phyloP scores from a whole-genome alignment of 208 protist species.

The Crithidia thermophila region DNA sequence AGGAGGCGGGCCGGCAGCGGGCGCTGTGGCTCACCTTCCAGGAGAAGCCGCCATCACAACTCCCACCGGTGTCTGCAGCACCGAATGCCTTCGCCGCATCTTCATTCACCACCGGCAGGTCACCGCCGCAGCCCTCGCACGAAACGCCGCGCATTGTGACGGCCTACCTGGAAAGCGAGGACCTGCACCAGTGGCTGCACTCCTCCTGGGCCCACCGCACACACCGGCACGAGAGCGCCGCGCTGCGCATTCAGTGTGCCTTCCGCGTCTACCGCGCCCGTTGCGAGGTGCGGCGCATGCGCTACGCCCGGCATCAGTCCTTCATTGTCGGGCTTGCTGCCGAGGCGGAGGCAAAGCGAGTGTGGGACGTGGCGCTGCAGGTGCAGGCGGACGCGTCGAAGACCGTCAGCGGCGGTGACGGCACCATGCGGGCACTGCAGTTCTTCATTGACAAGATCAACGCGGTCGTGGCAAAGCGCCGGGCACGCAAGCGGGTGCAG shows the following conservation, averaged over 20 bases:
- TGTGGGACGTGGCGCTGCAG: constrained; percentile 62
- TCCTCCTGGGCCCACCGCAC: constrained; percentile 66
- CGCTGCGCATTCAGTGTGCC: constrained; percentile 76
- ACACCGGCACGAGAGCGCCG: constrained; percentile 83
- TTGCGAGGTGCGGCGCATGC: constrained; percentile 25
- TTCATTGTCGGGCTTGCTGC: constrained; percentile 44
- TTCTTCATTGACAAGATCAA: constrained; percentile 65
- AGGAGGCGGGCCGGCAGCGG: constrained; percentile 29
- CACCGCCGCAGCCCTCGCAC: background rate
- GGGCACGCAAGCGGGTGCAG: constrained; percentile 32
- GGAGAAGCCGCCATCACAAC: background rate
- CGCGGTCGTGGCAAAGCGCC: constrained; percentile 52
- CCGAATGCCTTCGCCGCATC: background rate
- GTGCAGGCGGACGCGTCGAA: constrained; percentile 25
- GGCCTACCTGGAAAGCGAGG: constrained; percentile 39
- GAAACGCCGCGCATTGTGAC: constrained; percentile 38
- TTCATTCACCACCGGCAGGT: background rate
- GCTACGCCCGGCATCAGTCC: constrained; percentile 44
- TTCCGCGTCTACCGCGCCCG: constrained; percentile 70
- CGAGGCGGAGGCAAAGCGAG: constrained; percentile 41
- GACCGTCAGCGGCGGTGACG: constrained; percentile 13
- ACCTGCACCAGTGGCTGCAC: constrained; percentile 72
- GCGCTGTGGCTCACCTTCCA: constrained; percentile 44
- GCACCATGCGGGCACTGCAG: constrained; percentile 36
- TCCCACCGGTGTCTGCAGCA: background rate